Base-by-base conservation (phyloP, 305 asterid species). In the Solanum hybrid region DNA sequence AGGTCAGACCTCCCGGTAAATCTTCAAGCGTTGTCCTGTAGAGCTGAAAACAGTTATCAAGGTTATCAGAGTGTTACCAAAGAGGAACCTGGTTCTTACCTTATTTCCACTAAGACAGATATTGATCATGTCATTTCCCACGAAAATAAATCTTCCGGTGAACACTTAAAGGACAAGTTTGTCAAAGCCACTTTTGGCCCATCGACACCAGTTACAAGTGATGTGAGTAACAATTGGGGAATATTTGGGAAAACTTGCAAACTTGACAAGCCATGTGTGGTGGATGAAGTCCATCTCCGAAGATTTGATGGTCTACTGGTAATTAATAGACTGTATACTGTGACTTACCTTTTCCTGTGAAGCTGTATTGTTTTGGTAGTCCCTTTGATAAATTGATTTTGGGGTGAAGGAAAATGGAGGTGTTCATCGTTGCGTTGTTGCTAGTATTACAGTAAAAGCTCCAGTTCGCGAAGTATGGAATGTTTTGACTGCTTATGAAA, bases 301-400 rank as follows among this genome's bases (percentile, higher is more conserved):
- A 94, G 99, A 94, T 96, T 94, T 87, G 99, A 97, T 92, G 99
- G 98, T 91, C 93, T 96, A 93, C 91, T 97, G 99, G 99, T 97
- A 95, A 92, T 46, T 90, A 90, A 87, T 35, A 85, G 42, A 79
- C 90, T 84, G 90, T 91, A 35, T 69, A 87, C 29, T 89, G 79
- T 78, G 84, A 46, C 79, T 40, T 91, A 56, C 76, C 72, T 88
- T 92, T 89, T 88, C 22, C 40, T 89, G 16, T 56, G 75, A 87
- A 91, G 56, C 80, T 87, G 78, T 51, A 76, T 26, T 75, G 34
- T 78, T 87, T 89, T 73, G 88, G 88, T 84, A 31, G 78, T 87
- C 78, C 80, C 87, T 60, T 86, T 92, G 91, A 92, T 88, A 88
- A 82, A 64, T 92, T 89, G 71, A n/a, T 89, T 92, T 92, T 91